Conservation (phyloP, 2,329 filamentous ascomycete genomes). For the Elsinoe perseae region DNA sequence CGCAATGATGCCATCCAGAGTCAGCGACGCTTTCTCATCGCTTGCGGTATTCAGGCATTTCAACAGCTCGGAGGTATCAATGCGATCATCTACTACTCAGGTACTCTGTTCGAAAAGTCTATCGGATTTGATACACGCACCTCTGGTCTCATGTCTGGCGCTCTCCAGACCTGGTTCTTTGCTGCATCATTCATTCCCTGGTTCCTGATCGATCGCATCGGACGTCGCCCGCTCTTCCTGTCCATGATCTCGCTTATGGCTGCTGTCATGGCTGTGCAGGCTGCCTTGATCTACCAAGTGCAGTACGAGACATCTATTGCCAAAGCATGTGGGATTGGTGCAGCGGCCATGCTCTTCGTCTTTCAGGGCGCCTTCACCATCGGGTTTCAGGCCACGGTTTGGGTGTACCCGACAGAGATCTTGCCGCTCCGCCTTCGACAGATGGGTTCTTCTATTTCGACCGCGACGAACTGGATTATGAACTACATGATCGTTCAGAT, state of each 20-base stretch:
- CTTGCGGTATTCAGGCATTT: conserved; percentile 26
- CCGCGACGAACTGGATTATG: conserved; percentile 28
- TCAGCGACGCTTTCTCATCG: conserved; percentile 25
- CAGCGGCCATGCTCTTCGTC: conserved; percentile 52
- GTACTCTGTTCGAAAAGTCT: conserved; percentile 26
- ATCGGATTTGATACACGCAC: conserved; percentile 23
- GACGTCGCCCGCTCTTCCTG: conserved; percentile 38
- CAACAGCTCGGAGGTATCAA: conserved; percentile 28
- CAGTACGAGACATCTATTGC: conserved; percentile 25
- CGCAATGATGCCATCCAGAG: conserved; percentile 26
- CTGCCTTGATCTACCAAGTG: conserved; percentile 33
- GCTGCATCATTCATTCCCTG: conserved; percentile 29
- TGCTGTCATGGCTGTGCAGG: conserved; percentile 57
- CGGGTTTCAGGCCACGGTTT: conserved; percentile 54
- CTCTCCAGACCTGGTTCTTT: conserved; percentile 36
- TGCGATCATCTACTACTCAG: conserved; percentile 26
- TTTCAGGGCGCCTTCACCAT: conserved; percentile 57
- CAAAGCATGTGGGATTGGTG: conserved; percentile 23
- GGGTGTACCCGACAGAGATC: conserved; percentile 56
- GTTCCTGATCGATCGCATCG: conserved; percentile 54
- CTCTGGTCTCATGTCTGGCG: conserved; percentile 27
- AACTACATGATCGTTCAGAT: conserved; percentile 41
- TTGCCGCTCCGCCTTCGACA: conserved; percentile 43
- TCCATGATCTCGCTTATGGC: conserved; percentile 50
- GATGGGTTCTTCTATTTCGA: conserved; percentile 28